Evolutionary conservation across 306 rosid species (phyloP).

Genomic region (Lathyrus oleraceus): DNA sequence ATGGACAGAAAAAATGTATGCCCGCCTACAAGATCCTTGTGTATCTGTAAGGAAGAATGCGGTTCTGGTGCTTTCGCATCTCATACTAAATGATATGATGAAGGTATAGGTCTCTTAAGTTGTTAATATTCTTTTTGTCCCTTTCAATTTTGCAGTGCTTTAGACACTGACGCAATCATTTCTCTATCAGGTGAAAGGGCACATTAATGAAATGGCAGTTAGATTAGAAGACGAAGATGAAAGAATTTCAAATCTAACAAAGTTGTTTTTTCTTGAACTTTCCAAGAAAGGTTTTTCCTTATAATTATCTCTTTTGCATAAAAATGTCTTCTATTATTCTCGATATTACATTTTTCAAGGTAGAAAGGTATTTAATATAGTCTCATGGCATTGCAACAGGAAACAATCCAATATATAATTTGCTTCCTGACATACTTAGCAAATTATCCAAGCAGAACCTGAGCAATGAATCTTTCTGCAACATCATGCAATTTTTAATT

Average conservation of each 20-base stretch:
- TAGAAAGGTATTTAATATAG: constrained; percentile 9
- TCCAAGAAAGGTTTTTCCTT: constrained; percentile 79
- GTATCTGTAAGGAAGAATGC: constrained; percentile 92
- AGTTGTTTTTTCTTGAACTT: constrained; percentile 79
- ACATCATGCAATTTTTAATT: constrained; percentile 93
- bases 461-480: constrained; percentile 75
- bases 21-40: constrained; percentile 72
- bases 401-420: constrained; percentile 88
- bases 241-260: constrained; percentile 87
- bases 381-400: constrained; percentile 52
- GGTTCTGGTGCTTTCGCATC: constrained; percentile 97
- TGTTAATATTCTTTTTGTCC: constrained; percentile 2
- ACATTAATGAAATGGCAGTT: constrained; percentile 87
- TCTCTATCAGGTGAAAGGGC: constrained; percentile 80
- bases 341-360: neutral
- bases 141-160: constrained; percentile 29
- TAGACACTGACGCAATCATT: constrained; percentile 38
- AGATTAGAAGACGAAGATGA: constrained; percentile 88
- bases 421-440: constrained; percentile 96
- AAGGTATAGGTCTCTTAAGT: constrained; percentile 58
- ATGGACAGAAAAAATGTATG: constrained; percentile 96
- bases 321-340: constrained; percentile 34
- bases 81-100: constrained; percentile 97
- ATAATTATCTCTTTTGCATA: neutral
- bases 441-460: constrained; percentile 77